Evolutionary conservation across 129 eudicot species (phyloP), one percentile per base, ranked within the genome.

Genomic region (Pulicaria dysenterica): DNA sequence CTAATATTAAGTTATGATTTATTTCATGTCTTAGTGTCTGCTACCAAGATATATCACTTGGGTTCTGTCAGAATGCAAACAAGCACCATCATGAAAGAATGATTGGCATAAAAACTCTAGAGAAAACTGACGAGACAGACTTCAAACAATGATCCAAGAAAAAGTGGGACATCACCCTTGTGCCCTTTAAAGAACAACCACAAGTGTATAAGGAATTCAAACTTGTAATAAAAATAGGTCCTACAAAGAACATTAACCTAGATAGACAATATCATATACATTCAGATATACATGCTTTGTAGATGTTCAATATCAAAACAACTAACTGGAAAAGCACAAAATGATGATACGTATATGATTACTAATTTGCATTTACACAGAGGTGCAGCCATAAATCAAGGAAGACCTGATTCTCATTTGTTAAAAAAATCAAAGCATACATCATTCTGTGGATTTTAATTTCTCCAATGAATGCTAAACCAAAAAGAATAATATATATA

Each of bases 21-120:
- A 10, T 54, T 34, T 9, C 41, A 8, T 46, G 60, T 61, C 15
- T 12, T 54, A 59, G 73, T 67, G 68, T 70, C 49, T 70, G 71
- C 72, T 81, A 67, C 74, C 46, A 74, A 63, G 62, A 73, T 24
- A 24, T 78, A 69, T 43, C 83, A 73, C 68, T 77, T 39, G 31
- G 49, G 67, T 50, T 73, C 56, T 58, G 72, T 72, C 66, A 69
- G 71, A 64, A 53, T 73, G 67, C 67, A 5, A 38, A 46, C 72
- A 72, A 34, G 74, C 76, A 45, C 19, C 42, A 62, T 55, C 59
- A 58, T 50, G 69, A 58, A 61, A 41, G 55, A 41, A 80, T 64
- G 81, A 84, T 77, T 73, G 65, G 45, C 66, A 48, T 49, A 45
- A 67, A 42, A 67, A 42, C 63, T 70, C 74, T 67, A 77, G 61